Conservation (phyloP, 2,329 filamentous ascomycete genomes). For the Exophiala sp. region DNA sequence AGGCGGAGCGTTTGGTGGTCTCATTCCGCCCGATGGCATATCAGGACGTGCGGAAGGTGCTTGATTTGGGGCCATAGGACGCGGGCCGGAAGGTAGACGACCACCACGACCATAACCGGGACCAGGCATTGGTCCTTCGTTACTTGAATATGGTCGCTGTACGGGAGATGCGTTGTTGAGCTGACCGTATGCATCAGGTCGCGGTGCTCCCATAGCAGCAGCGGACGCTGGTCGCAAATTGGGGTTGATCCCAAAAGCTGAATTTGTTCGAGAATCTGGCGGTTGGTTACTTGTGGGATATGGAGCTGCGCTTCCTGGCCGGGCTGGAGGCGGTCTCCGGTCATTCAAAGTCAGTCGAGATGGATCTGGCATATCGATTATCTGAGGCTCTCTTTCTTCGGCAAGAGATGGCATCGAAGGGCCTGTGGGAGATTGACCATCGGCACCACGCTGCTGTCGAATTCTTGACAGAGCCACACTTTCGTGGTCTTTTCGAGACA, state of each 20-base stretch:
- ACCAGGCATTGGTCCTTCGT: constrained; percentile 27
- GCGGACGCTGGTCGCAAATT: constrained; percentile 43
- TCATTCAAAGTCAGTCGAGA: constrained; percentile 38
- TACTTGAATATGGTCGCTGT: constrained; percentile 23
- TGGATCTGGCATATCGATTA: constrained; percentile 48
- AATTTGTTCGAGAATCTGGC: constrained; percentile 42
- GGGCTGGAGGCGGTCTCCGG: constrained; percentile 28
- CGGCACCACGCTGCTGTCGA: constrained; percentile 71
- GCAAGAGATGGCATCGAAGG: constrained; percentile 43
- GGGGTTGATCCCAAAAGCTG: constrained; percentile 48
- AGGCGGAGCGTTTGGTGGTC: constrained; percentile 31
- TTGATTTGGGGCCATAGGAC: not conserved
- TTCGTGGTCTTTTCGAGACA: constrained; percentile 90
- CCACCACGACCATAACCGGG: constrained; percentile 29
- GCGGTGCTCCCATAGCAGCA: constrained; percentile 18
- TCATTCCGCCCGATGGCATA: not conserved
- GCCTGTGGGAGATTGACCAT: constrained; percentile 34
- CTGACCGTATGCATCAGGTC: constrained; percentile 24
- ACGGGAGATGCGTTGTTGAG: constrained; percentile 12
- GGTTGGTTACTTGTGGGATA: constrained; percentile 40
- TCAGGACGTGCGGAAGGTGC: constrained; percentile 9
- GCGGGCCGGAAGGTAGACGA: constrained; percentile 16
- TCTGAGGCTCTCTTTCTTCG: constrained; percentile 31
- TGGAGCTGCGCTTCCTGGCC: constrained; percentile 34
- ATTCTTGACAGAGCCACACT: constrained; percentile 85